A percentile compares a stretch with the other conserved stretches of the same genome.
These are phyloP conservation scores for Umbelopsis ramanniana DNA, from an alignment of 192 early-diverging fungal genomes.

Conservation along the genomic window DNA sequence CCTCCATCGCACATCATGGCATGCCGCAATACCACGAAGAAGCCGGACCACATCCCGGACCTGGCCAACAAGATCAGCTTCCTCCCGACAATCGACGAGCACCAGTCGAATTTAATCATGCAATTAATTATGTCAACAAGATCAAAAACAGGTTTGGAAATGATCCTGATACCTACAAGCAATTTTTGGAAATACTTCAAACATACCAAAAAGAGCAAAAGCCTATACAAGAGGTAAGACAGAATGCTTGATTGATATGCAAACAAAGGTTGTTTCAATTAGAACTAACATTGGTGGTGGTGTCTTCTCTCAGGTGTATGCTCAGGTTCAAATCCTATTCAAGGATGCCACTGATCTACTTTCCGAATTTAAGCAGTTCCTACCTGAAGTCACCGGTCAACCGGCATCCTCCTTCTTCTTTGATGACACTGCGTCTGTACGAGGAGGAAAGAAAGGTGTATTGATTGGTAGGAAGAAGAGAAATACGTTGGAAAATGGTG, in stretches of 20 bases:
- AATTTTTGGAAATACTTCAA: slow-evolving; percentile 97
- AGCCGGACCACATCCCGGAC: slow-evolving; percentile 23
- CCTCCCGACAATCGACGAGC: slow-evolving; percentile 54
- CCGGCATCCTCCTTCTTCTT: slow-evolving; percentile 46
- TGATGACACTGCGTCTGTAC: slow-evolving; percentile 43
- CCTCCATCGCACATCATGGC: slow-evolving; percentile 33
- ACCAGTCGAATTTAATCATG: slow-evolving; percentile 97
- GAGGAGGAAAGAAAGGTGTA: slow-evolving; percentile 30
- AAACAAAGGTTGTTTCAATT: not conserved
- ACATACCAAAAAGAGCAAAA: slow-evolving; percentile 97
- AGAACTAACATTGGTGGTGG: too few species aligned
- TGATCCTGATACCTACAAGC: slow-evolving; percentile 95
- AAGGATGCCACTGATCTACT: slow-evolving; percentile 85
- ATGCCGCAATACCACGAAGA: slow-evolving; percentile 36
- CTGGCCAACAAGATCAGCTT: slow-evolving; percentile 33
- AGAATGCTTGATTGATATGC: not conserved
- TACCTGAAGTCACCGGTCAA: slow-evolving; percentile 84
- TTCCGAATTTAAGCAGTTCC: slow-evolving; percentile 98
- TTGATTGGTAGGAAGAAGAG: slow-evolving; percentile 36
- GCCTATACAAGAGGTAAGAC: slow-evolving; percentile 87
- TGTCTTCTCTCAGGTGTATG: slow-evolving; percentile 70
- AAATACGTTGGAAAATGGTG: slow-evolving; percentile 33
- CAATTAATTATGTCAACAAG: slow-evolving; percentile 99
- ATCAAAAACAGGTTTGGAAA: slow-evolving; percentile 96
- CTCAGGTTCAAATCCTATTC: slow-evolving; percentile 92